These are phyloP conservation scores for Prinsepia uniflora DNA, from an alignment of 306 rosid species.

Conservation along the genomic window DNA sequence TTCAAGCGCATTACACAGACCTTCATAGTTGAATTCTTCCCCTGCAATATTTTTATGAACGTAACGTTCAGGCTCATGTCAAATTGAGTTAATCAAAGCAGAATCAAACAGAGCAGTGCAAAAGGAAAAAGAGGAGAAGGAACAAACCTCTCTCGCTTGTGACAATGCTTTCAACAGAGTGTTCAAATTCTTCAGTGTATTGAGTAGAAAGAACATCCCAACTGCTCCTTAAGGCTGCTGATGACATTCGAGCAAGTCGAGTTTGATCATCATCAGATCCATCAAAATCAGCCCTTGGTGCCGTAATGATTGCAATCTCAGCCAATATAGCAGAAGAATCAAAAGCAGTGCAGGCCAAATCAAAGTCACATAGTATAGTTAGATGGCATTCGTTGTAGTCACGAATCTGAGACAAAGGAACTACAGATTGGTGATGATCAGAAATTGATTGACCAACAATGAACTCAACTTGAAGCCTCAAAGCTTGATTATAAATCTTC, in stretches of 20 bases:
- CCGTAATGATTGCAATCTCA: constrained; percentile 15
- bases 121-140: too few species aligned
- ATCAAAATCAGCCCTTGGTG: constrained; percentile 7
- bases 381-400: constrained; percentile 10
- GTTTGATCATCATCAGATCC: constrained; percentile 14
- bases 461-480: constrained; percentile 23
- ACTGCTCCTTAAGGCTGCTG: constrained; percentile 8
- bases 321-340: constrained; percentile 24
- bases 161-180: constrained; percentile 6
- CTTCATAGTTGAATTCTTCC: constrained; percentile 4
- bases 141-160: constrained; percentile 14
- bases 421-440: constrained; percentile 17
- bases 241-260: constrained; percentile 9
- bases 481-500: constrained; percentile 24
- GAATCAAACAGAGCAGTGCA: too few species aligned
- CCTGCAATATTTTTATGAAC: constrained; percentile 5
- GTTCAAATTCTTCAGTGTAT: constrained; percentile 16
- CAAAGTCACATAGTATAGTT: constrained; percentile 29
- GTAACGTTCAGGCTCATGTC: neutral
- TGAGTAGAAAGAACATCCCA: constrained; percentile 19
- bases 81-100: too few species aligned
- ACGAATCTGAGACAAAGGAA: constrained; percentile 18
- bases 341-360: constrained; percentile 28
- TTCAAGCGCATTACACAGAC: constrained; percentile 21
- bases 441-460: constrained; percentile 14